Percentiles rank a stretch among this genome's conserved stretches.
phyloP scores from a whole-genome alignment of 2,329 filamentous ascomycete genomes.

The Aspergillus sp. region DNA sequence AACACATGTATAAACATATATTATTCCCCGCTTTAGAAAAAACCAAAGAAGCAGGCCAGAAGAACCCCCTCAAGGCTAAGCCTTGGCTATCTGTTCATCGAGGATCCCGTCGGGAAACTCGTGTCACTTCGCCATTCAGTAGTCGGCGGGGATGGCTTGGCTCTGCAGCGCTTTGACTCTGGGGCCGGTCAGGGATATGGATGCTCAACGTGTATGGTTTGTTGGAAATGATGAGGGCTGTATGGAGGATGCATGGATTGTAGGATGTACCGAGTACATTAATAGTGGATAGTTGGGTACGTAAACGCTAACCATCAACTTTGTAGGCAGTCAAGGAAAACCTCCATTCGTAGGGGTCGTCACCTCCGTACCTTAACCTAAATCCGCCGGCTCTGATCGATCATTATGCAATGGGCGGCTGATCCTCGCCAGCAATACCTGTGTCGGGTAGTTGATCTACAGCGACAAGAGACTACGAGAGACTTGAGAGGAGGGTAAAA shows the following conservation, averaged over 20 bases:
- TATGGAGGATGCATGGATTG: not conserved
- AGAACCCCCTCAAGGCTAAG: conserved; percentile 13
- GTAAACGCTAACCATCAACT: too few species aligned
- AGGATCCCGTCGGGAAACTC: conserved; percentile 13
- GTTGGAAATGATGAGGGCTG: not conserved
- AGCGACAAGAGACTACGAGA: not conserved
- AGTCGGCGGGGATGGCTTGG: conserved; percentile 17
- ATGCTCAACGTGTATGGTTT: conserved; percentile 7
- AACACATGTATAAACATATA: not conserved
- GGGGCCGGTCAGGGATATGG: conserved; percentile 11
- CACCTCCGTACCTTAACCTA: conserved; percentile 16
- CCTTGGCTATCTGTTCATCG: conserved; percentile 17
- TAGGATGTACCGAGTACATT: not conserved
- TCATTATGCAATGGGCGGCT: conserved; percentile 12
- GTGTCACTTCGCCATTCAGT: conserved; percentile 10
- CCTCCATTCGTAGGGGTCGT: not conserved
- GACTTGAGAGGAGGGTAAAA: not conserved
- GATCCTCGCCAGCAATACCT: conserved; percentile 14
- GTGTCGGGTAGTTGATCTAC: conserved; percentile 16
- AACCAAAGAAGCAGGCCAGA: not conserved
- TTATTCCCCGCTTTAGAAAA: not conserved
- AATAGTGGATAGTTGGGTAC: too few species aligned
- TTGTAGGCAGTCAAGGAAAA: too few species aligned
- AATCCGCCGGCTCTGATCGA: conserved; percentile 14
- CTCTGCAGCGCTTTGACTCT: conserved; percentile 22